Base-by-base conservation (phyloP, 2,329 filamentous ascomycete species). In the Pseudonectria buxi region DNA sequence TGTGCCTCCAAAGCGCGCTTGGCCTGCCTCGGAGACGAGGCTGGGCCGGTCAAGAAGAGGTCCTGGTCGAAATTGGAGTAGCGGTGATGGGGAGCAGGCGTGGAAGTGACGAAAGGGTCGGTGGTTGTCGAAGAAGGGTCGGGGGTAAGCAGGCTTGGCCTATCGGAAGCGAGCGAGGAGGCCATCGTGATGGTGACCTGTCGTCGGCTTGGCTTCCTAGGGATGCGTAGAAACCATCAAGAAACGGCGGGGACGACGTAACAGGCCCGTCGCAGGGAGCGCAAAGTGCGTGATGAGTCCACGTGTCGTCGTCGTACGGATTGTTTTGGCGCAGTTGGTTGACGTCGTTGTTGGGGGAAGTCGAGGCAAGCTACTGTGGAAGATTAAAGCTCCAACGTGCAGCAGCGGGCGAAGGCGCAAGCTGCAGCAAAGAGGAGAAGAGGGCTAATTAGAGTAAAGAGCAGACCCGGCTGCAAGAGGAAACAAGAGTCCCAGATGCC, bases 1-100 rank as follows among this genome's bases (percentile, higher is more conserved):
- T 96, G 92, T 33, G 89, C 87, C 61, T 95, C 83, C 29, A 98
- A 71, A 29, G 88, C 88, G 47, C 85, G 82, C 63, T 86, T 94
- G 27, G 88, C 86, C 56, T 95, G 88, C 36, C 80, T 78, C 9
- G 90, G 87, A 1, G 90, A 95, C 18, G 85, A 67, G 36, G 65
- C 69, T n/a, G 86, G 76, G 47, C 85, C 84, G 14, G 90, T 69
- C 26, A 81, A 81, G 58, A 94, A 89, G 18, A 86, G 67, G 33
- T 90, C 80, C 32, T 78, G 77, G 59, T 95, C 87, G 57, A 94
- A 94, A 45, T 78, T 76, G 36, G 86, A 88, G 61, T 86, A 92
- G 47, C 88, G 81, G 46, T 89, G 77, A 43, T 71, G 69, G 24
- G 66, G 53, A 27, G 63, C 64, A 15, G 68, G 59, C 5, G 67